Percentiles rank a stretch among this genome's conserved stretches.
phyloP scores from a whole-genome alignment of 2,329 filamentous ascomycete genomes.

The Chalaropsis ovoidea region DNA sequence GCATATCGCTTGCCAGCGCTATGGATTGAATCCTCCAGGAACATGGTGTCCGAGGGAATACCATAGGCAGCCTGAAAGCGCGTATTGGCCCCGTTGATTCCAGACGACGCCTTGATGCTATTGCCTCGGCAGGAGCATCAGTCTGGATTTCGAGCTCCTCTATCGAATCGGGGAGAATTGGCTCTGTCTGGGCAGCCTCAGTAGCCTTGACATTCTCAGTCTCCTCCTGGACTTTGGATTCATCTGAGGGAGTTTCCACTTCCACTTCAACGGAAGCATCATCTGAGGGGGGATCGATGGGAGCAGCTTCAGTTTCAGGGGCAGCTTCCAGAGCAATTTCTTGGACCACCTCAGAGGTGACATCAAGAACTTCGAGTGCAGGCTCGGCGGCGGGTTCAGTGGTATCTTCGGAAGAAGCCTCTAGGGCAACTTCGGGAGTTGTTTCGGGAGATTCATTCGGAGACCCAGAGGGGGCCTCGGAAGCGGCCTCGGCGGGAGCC shows the following conservation, averaged over 20 bases:
- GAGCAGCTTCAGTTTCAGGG: neutral
- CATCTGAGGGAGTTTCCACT: neutral
- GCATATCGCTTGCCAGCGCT: conserved; percentile 43
- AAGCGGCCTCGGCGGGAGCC: neutral
- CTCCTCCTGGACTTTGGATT: neutral
- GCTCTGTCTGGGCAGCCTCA: too few relatives aligned
- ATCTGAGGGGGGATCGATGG: neutral
- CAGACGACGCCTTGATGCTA: conserved; percentile 55
- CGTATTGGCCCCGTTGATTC: conserved; percentile 54
- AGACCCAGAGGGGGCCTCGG: neutral
- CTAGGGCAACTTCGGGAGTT: neutral
- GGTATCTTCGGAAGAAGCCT: neutral
- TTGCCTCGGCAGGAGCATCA: conserved; percentile 12
- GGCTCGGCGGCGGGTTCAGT: neutral
- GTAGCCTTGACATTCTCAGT: too few relatives aligned
- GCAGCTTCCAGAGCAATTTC: neutral
- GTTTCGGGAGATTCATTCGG: neutral
- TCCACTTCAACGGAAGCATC: neutral
- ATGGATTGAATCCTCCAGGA: conserved; percentile 46
- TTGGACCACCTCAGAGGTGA: too few relatives aligned
- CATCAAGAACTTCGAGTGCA: neutral
- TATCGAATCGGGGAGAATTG: neutral
- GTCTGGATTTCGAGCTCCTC: neutral
- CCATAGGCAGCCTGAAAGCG: conserved; percentile 41
- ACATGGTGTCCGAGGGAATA: conserved; percentile 32